Conservation (phyloP, 371 early-diverging fungal genomes). For the Mucor racemosus region DNA sequence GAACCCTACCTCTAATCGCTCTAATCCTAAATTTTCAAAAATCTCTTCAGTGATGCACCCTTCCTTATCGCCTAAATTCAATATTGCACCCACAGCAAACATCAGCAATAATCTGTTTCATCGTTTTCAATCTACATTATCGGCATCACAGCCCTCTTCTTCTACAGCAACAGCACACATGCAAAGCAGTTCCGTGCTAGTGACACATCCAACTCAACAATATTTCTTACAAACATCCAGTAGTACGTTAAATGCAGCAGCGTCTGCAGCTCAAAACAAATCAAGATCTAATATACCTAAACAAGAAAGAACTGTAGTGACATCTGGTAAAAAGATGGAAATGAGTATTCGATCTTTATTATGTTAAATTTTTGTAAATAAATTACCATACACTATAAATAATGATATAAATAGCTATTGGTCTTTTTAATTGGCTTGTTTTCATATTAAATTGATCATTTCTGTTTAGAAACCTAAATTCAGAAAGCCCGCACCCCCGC, state of each 20-base stretch:
- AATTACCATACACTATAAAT: neutral
- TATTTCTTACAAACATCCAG: slow-evolving; percentile 53
- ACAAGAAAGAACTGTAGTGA: slow-evolving; percentile 20
- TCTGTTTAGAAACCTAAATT: neutral
- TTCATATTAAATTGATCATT: neutral
- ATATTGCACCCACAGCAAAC: slow-evolving; percentile 41
- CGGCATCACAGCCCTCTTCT: slow-evolving; percentile 16
- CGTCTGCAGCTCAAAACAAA: slow-evolving; percentile 39
- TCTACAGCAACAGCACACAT: neutral
- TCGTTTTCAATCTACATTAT: slow-evolving; percentile 9
- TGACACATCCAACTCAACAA: slow-evolving; percentile 50
- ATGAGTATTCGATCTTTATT: slow-evolving; percentile 46
- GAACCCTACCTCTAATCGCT: no score
- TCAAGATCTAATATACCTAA: slow-evolving; percentile 18
- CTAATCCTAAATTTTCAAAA: slow-evolving; percentile 9
- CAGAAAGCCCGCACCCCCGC: neutral
- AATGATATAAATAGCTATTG: neutral
- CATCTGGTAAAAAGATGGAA: slow-evolving; percentile 25
- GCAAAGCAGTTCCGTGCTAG: slow-evolving; percentile 14
- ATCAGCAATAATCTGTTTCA: neutral
- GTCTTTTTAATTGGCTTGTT: slow-evolving; percentile 2
- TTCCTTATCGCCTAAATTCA: slow-evolving; percentile 27
- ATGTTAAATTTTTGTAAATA: slow-evolving; percentile 28
- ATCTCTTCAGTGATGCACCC: neutral
- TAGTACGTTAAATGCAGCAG: slow-evolving; percentile 48